Percentiles rank a stretch among this genome's conserved stretches.
These are phyloP conservation scores for Cardamine chenopodiifolia DNA, from an alignment of 345 rosid species.

Conservation along the genomic window DNA sequence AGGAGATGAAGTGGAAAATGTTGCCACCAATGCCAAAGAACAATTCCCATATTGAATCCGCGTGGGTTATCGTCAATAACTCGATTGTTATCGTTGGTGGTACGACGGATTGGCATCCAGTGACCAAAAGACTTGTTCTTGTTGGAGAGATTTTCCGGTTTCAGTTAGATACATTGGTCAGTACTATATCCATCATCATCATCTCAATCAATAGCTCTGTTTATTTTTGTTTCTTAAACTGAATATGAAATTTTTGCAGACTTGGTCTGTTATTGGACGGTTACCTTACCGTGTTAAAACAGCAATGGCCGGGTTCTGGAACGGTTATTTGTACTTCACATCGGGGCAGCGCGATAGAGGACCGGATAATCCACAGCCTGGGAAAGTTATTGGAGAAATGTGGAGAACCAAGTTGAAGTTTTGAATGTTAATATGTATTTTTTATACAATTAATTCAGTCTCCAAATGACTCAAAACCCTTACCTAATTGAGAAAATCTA, in stretches of 20 bases:
- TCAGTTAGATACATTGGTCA: slow-evolving; percentile 62
- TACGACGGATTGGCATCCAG: slow-evolving; percentile 80
- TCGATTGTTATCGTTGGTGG: slow-evolving; percentile 78
- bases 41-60: slow-evolving; percentile 76
- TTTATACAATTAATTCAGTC: too few species aligned
- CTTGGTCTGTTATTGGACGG: slow-evolving; percentile 83
- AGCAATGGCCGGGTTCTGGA: slow-evolving; percentile 65
- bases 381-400: slow-evolving; percentile 69
- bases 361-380: slow-evolving; percentile 78
- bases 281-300: slow-evolving; percentile 83
- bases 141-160: slow-evolving; percentile 82
- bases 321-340: slow-evolving; percentile 80
- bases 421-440: slow-evolving; percentile 29
- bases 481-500: too few species aligned
- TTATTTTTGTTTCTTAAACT: neutral
- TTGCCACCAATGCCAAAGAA: slow-evolving; percentile 81
- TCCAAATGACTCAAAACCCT: too few species aligned
- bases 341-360: slow-evolving; percentile 89
- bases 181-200: neutral
- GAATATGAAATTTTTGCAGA: slow-evolving; percentile 47
- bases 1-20: slow-evolving; percentile 69
- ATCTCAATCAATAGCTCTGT: neutral
- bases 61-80: slow-evolving; percentile 79
- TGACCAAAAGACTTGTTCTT: slow-evolving; percentile 72
- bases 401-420: slow-evolving; percentile 78